These are phyloP conservation scores for Aspergillus sp. DNA, from an alignment of 2,329 filamentous ascomycete species.

Conservation along the genomic window DNA sequence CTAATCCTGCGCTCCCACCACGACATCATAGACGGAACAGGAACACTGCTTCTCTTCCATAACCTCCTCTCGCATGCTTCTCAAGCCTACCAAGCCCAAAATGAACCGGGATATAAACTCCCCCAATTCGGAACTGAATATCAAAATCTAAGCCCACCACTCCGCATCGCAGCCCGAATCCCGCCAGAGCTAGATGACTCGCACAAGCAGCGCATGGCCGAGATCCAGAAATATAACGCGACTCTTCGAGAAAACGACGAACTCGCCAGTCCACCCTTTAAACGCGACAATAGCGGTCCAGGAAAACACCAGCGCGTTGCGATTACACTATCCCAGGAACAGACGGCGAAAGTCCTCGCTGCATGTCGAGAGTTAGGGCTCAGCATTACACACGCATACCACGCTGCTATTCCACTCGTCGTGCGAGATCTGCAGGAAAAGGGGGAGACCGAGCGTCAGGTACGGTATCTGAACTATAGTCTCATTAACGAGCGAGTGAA, in stretches of 20 bases:
- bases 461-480: slow-evolving; percentile 25
- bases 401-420: slow-evolving; percentile 20
- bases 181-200: slow-evolving; percentile 1
- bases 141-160: slow-evolving; percentile 21
- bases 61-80: slow-evolving; percentile 19
- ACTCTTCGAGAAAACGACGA: slow-evolving; percentile 11
- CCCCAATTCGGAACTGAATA: slow-evolving; percentile 20
- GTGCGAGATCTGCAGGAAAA: slow-evolving; percentile 18
- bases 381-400: slow-evolving; percentile 26
- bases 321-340: slow-evolving; percentile 7
- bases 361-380: slow-evolving; percentile 11
- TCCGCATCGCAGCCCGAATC: slow-evolving; percentile 21
- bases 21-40: slow-evolving; percentile 26
- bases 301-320: slow-evolving; percentile 22
- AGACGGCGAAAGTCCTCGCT: slow-evolving; percentile 11
- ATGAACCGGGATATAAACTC: background rate
- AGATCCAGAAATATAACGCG: slow-evolving; percentile 12
- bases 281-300: slow-evolving; percentile 1
- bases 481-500: slow-evolving; percentile 23
- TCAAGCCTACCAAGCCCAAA: background rate
- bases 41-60: slow-evolving; percentile 19
- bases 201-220: slow-evolving; percentile 3
- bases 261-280: slow-evolving; percentile 20
- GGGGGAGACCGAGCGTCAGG: background rate
- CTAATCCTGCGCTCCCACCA: slow-evolving; percentile 23